Percentiles rank a stretch among this genome's conserved stretches.
Evolutionary conservation across 495 filamentous ascomycete genomes (phyloP).

Genomic region (Staphylotrichum longicolle): DNA sequence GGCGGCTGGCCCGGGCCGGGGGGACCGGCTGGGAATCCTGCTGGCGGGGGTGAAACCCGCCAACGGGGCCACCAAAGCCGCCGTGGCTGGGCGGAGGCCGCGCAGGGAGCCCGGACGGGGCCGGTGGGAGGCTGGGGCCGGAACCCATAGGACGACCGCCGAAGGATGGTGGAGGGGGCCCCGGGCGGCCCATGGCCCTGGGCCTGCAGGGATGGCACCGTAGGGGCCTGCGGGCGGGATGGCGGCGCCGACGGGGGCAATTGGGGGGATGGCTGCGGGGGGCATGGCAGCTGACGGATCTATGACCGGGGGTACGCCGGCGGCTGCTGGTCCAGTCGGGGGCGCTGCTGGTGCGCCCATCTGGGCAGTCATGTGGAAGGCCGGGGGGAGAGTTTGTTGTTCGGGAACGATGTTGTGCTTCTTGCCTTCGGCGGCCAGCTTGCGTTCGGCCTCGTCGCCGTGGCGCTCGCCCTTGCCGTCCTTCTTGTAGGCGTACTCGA

Average conservation of each 20-base stretch:
- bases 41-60: conserved; percentile 49
- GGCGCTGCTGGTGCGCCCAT: conserved; percentile 18
- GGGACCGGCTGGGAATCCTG: conserved; percentile 25
- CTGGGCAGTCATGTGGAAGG: conserved; percentile 45
- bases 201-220: conserved; percentile 42
- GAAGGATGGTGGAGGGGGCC: conserved; percentile 34
- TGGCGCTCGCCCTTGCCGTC: conserved; percentile 97
- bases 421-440: conserved; percentile 86
- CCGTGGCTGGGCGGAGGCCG: conserved; percentile 75
- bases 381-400: conserved; percentile 58
- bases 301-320: conserved; percentile 15
- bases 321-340: conserved; percentile 33
- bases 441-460: conserved; percentile 90
- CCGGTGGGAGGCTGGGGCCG: conserved; percentile 47
- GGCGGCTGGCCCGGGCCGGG: conserved; percentile 20
- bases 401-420: conserved; percentile 86
- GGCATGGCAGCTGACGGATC: conserved; percentile 16
- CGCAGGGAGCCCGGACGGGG: conserved; percentile 74
- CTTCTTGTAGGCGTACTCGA: conserved; percentile 99
- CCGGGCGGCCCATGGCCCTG: conserved; percentile 35
- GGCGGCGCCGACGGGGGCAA: conserved; percentile 31
- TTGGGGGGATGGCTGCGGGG: conserved; percentile 30
- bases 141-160: conserved; percentile 17
- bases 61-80: conserved; percentile 72
- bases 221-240: conserved; percentile 35